A percentile compares a stretch with the other conserved stretches of the same genome.
These are phyloP conservation scores for Ceratobasidium sp. DNA, from an alignment of 1,284 basidiomycete genomes.

Conservation along the genomic window DNA sequence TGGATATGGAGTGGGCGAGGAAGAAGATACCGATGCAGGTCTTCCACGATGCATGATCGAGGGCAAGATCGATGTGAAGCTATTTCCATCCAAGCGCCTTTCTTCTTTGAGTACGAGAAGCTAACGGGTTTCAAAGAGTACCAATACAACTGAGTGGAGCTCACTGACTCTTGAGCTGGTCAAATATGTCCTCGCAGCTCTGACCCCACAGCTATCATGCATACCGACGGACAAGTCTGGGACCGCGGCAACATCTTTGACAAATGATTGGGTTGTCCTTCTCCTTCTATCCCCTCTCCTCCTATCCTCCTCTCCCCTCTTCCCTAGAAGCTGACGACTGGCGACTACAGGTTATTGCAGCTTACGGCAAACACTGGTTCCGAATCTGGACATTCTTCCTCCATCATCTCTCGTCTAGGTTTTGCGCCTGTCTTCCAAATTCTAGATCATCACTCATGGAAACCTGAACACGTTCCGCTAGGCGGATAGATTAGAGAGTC, in stretches of 20 bases:
- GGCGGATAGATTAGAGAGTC: slow-evolving; percentile 79
- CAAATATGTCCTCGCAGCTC: slow-evolving; percentile 89
- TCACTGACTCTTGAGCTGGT: slow-evolving; percentile 90
- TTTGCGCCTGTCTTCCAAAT: slow-evolving; percentile 92
- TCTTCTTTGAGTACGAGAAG: slow-evolving; percentile 55
- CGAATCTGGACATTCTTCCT: slow-evolving; percentile 93
- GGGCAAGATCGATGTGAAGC: slow-evolving; percentile 97
- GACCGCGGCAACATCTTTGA: too few relatives aligned
- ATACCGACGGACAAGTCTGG: slow-evolving; percentile 65
- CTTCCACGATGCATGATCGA: slow-evolving; percentile 98
- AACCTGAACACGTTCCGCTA: slow-evolving; percentile 96
- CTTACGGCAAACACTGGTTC: slow-evolving; percentile 69
- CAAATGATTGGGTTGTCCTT: too few relatives aligned
- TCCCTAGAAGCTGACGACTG: too few relatives aligned
- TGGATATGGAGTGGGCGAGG: slow-evolving; percentile 80
- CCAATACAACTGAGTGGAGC: slow-evolving; percentile 95
- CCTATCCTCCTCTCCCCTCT: too few relatives aligned
- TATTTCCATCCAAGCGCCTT: slow-evolving; percentile 49
- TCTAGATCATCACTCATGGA: slow-evolving; percentile 93
- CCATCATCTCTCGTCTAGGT: slow-evolving; percentile 81
- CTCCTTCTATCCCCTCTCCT: too few relatives aligned
- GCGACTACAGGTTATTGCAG: slow-evolving; percentile 70
- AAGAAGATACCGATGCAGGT: slow-evolving; percentile 98
- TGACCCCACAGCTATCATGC: slow-evolving; percentile 92
- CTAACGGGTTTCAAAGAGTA: slow-evolving; percentile 93